A percentile compares a stretch with the other conserved stretches of the same genome.
Evolutionary conservation across 148 eudicot species (phyloP).

Genomic region (Tetragonia tetragonoides): DNA sequence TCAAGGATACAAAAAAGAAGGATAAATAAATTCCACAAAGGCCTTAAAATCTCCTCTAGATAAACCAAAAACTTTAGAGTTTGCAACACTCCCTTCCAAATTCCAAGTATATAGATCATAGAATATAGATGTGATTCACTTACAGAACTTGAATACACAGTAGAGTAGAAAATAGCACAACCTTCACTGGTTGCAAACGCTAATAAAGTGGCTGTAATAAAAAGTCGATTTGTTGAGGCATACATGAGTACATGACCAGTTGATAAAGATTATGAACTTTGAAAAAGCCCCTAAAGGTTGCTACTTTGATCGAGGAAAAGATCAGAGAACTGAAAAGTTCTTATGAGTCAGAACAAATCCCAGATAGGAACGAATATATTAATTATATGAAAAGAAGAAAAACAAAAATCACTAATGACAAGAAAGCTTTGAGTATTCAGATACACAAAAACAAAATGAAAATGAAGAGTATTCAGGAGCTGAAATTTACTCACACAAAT

Average conservation of each 20-base stretch:
- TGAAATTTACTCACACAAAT: slow-evolving; percentile 16
- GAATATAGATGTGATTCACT: not conserved
- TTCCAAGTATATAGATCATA: no score
- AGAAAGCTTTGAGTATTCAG: slow-evolving; percentile 2
- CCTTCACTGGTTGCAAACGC: not conserved
- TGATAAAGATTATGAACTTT: not conserved
- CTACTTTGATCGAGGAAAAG: not conserved
- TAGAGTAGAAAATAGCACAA: not conserved
- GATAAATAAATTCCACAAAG: no score
- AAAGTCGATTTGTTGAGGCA: no score
- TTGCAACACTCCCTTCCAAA: not conserved
- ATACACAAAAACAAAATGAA: slow-evolving; percentile 18
- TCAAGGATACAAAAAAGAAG: not conserved
- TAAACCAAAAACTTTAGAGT: not conserved
- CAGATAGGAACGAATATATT: slow-evolving; percentile 16
- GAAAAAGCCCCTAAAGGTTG: not conserved
- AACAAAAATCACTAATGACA: not conserved
- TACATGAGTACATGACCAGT: no score
- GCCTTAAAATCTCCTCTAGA: not conserved
- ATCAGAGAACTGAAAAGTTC: slow-evolving; percentile 2
- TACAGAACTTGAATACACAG: not conserved
- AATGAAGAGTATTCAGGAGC: not conserved
- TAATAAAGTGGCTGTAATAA: not conserved
- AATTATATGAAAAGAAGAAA: not conserved
- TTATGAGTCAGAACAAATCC: slow-evolving; percentile 1